Evolutionary conservation across 495 filamentous ascomycete genomes (phyloP), one percentile per base, ranked within the genome.

Genomic region (Neurospora sp.): DNA sequence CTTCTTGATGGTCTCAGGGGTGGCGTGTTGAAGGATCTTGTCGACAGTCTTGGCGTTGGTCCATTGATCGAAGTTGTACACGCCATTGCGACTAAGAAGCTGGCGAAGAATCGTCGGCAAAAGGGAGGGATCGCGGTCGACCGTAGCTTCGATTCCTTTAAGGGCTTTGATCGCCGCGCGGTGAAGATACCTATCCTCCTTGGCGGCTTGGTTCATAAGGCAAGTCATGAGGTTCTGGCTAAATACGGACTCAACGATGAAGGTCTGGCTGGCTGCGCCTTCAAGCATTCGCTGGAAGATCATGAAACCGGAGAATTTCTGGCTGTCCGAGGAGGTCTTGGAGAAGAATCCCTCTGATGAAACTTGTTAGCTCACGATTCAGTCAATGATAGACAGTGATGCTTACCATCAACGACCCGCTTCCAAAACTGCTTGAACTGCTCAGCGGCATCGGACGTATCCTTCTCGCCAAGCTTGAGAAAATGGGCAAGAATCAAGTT

Each of bases 21-120:
- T 88, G 3, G 90, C 88, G 69, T 86, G 83, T 53, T 87, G 83
- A 4, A 97, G 81, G 4, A 97, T 84, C 74, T 87, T 90, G 74
- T 94, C 92, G 0, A 97, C 82, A 0, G 93, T 97, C 83, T 97
- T 97, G 1, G 92, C 93, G 79, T 92, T 97, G 8, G 94, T 97
- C 22, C 90, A 82, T 40, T 91, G 88, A 79, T 98, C 96, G 78
- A 98, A 96, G 79, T 91, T 92, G 69, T 93, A 86, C 0, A 87
- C 84, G 3, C 93, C 94, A 44, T 89, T 80, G 53, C 89, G 88
- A 53, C 87, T 86, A 69, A 95, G 86, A 9, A 99, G 82, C 20
- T 88, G 86, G 1, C 84, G 83, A 27, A 97, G 79, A 6, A 94
- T 82, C 4, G 84, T 81, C 0, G 87, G 81, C 14, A 91, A 85